These are phyloP conservation scores for Ogataea hybrid DNA, from an alignment of 1,139 yeast genomes.

Conservation along the genomic window DNA sequence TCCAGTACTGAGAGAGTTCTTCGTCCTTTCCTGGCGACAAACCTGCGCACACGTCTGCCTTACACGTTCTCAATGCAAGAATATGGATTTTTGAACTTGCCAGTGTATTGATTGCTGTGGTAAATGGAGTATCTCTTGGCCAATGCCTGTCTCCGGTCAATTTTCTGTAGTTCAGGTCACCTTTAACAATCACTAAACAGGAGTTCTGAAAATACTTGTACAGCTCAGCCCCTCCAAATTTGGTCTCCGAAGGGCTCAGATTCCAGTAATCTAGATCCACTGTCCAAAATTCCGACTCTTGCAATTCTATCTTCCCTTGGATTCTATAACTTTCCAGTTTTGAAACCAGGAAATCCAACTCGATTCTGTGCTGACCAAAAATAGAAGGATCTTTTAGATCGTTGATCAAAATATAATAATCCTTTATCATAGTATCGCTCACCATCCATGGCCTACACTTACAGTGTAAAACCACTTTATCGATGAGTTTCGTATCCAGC, in stretches of 20 bases:
- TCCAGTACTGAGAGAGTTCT: constrained; percentile 59
- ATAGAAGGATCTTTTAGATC: constrained; percentile 55
- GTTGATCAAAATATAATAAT: constrained; percentile 56
- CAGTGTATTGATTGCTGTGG: constrained; percentile 65
- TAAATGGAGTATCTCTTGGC: constrained; percentile 79
- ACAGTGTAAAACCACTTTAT: constrained; percentile 74
- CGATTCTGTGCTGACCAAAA: constrained; percentile 49
- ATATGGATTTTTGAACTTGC: constrained; percentile 60
- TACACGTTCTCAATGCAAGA: constrained; percentile 83
- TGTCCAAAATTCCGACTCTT: constrained; percentile 86
- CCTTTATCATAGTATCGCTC: constrained; percentile 88
- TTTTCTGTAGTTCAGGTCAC: constrained; percentile 94
- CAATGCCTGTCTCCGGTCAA: constrained; percentile 87
- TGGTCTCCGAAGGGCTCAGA: constrained; percentile 49
- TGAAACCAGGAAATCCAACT: constrained; percentile 45
- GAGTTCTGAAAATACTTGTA: constrained; percentile 53
- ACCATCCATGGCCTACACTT: constrained; percentile 97
- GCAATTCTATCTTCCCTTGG: constrained; percentile 51
- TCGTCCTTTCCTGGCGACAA: constrained; percentile 71
- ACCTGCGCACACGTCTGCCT: constrained; percentile 94
- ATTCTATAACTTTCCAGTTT: constrained; percentile 49
- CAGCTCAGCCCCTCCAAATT: constrained; percentile 57
- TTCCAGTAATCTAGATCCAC: constrained; percentile 70
- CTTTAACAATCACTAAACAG: constrained; percentile 79
- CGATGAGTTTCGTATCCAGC: constrained; percentile 65